Conservation (phyloP, 2,329 filamentous ascomycete species). For the Talaromyces sp. region DNA sequence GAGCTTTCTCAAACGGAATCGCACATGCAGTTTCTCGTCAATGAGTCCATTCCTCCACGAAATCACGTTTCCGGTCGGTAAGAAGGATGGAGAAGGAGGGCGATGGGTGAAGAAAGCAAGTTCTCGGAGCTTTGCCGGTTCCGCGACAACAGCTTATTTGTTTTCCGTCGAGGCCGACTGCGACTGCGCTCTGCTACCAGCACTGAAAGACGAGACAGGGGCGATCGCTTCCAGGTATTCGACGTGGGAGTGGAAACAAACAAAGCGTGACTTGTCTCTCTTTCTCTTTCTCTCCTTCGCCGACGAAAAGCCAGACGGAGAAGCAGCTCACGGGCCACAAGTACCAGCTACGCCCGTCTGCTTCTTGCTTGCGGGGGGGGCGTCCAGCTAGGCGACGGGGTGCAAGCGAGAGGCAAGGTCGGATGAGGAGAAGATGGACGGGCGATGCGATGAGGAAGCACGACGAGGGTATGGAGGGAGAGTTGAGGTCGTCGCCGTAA, state of each 20-base stretch:
- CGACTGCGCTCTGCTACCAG: background rate
- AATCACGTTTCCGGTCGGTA: background rate
- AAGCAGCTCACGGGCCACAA: background rate
- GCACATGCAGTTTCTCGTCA: constrained; percentile 1
- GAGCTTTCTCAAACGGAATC: constrained; percentile 3
- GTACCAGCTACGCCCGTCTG: background rate
- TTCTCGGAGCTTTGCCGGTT: background rate
- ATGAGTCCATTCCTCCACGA: constrained; percentile 6
- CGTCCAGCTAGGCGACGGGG: background rate
- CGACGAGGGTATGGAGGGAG: background rate
- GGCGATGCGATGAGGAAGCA: background rate
- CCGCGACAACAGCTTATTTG: background rate
- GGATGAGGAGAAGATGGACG: background rate
- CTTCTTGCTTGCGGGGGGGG: background rate
- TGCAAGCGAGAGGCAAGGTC: background rate
- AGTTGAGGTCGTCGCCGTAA: background rate
- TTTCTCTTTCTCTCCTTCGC: background rate
- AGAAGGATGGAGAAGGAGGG: background rate
- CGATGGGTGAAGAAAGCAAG: background rate
- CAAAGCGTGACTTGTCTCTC: background rate
- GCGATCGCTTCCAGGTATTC: background rate
- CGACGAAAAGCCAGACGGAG: background rate
- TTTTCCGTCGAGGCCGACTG: background rate
- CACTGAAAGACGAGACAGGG: background rate
- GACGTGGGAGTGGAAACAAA: background rate